These are phyloP conservation scores for Porphyra umbilicalis DNA, from an alignment of 31 red algal genomes.

Conservation along the genomic window DNA sequence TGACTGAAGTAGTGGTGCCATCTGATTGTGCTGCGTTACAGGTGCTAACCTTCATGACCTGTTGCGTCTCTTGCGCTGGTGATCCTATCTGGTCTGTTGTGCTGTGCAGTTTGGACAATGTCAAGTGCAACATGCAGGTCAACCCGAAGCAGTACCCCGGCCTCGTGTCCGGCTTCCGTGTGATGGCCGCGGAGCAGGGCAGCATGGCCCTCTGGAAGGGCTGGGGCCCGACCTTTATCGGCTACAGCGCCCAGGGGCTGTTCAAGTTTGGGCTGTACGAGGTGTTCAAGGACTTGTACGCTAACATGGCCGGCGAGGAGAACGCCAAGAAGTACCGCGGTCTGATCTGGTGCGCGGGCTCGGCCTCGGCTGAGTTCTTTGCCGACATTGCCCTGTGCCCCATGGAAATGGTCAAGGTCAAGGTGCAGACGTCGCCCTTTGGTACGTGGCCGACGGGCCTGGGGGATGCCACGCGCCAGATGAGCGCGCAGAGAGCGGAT, in stretches of 20 bases:
- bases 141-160: slow-evolving; percentile 59
- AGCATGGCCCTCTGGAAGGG: slow-evolving; percentile 66
- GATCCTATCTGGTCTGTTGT: too few species aligned
- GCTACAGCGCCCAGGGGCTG: slow-evolving; percentile 86
- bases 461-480: slow-evolving; percentile 35
- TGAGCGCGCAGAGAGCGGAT: slow-evolving; percentile 49
- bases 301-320: slow-evolving; percentile 75
- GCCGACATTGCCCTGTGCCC: slow-evolving; percentile 96
- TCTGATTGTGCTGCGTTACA: not conserved
- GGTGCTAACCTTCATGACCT: not conserved
- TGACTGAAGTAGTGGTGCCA: not conserved
- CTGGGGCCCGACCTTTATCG: slow-evolving; percentile 71
- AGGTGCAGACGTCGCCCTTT: slow-evolving; percentile 63
- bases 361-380: slow-evolving; percentile 87
- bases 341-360: slow-evolving; percentile 69
- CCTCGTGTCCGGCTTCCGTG: slow-evolving; percentile 46
- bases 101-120: slow-evolving; percentile 29
- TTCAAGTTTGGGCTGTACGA: slow-evolving; percentile 99
- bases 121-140: slow-evolving; percentile 77
- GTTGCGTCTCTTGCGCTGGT: not conserved
- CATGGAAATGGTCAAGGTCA: slow-evolving; percentile 88
- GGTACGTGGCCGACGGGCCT: slow-evolving; percentile 59
- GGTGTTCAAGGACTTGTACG: slow-evolving; percentile 93
- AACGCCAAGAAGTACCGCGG: slow-evolving; percentile 51
- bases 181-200: slow-evolving; percentile 75